phyloP scores from a whole-genome alignment of 139 green algal species.

The Picochlorum sp. region DNA sequence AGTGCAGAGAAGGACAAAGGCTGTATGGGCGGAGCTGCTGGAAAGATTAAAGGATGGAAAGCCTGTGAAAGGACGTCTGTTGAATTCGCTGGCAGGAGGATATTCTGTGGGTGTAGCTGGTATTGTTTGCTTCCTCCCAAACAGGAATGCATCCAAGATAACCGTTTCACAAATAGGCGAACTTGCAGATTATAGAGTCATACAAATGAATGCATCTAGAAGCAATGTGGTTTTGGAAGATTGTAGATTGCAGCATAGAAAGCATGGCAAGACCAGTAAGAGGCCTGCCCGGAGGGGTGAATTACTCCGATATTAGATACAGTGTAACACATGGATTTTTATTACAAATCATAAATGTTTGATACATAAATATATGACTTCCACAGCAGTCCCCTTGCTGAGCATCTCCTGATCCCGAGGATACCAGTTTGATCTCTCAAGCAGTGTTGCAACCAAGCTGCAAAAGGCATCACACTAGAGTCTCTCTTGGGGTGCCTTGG shows the following conservation, averaged over 20 bases:
- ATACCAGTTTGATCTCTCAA: too few relatives aligned
- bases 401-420: too few relatives aligned
- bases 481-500: too few relatives aligned
- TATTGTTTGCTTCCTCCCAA: constrained; percentile 33
- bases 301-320: too few relatives aligned
- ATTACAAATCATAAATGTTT: too few relatives aligned
- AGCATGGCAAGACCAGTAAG: neutral
- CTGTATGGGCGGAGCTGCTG: constrained; percentile 33
- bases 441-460: too few relatives aligned
- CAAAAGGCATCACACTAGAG: too few relatives aligned
- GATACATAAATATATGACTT: too few relatives aligned
- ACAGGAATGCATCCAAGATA: neutral
- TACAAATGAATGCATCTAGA: constrained; percentile 12
- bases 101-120: constrained; percentile 36
- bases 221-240: constrained; percentile 16
- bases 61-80: constrained; percentile 28
- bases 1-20: constrained; percentile 13
- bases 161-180: constrained; percentile 24
- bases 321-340: too few relatives aligned
- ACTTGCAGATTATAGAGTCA: constrained; percentile 28
- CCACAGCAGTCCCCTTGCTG: too few relatives aligned
- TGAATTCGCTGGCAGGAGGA: constrained; percentile 28
- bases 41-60: neutral
- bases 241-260: constrained; percentile 2
- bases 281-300: too few relatives aligned